Percentiles rank a stretch among this genome's conserved stretches.
Evolutionary conservation across 768 basidiomycete genomes (phyloP).

Genomic region (Auriscalpium microsporum): DNA sequence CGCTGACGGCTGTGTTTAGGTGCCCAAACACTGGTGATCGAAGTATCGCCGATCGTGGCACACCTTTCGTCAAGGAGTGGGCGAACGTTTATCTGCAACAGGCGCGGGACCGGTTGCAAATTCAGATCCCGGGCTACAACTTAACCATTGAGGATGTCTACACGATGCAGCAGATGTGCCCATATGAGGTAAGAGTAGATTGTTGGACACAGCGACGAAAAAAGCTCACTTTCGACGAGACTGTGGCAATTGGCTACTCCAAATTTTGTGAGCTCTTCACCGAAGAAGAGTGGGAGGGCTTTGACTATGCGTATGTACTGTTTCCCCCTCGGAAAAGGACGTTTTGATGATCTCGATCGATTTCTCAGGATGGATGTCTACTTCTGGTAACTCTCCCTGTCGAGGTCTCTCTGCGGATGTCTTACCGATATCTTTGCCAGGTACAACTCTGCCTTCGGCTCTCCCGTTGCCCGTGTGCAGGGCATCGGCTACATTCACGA

Average conservation of each 20-base stretch:
- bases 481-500: constrained; percentile 81
- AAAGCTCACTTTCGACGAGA: constrained; percentile 32
- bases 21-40: constrained; percentile 53
- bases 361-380: constrained; percentile 46
- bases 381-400: constrained; percentile 40
- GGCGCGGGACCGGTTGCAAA: constrained; percentile 52
- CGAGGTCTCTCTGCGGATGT: neutral
- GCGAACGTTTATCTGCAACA: constrained; percentile 59
- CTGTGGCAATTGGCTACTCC: constrained; percentile 86
- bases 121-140: constrained; percentile 50
- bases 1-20: constrained; percentile 18
- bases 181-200: constrained; percentile 59
- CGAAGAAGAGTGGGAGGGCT: constrained; percentile 88
- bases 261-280: constrained; percentile 90
- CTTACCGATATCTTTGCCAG: constrained; percentile 10
- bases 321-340: constrained; percentile 36
- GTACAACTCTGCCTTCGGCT: constrained; percentile 75
- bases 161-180: constrained; percentile 73
- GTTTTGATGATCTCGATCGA: constrained; percentile 18
- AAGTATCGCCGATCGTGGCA: constrained; percentile 48
- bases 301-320: constrained; percentile 61
- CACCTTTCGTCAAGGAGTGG: constrained; percentile 58
- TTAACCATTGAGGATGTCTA: constrained; percentile 64
- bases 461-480: constrained; percentile 66
- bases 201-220: neutral